A percentile compares a stretch with the other conserved stretches of the same genome.
These are phyloP conservation scores for Ulota crispa DNA, from an alignment of 225 moss, liverwort and hornwort genomes.

Conservation along the genomic window DNA sequence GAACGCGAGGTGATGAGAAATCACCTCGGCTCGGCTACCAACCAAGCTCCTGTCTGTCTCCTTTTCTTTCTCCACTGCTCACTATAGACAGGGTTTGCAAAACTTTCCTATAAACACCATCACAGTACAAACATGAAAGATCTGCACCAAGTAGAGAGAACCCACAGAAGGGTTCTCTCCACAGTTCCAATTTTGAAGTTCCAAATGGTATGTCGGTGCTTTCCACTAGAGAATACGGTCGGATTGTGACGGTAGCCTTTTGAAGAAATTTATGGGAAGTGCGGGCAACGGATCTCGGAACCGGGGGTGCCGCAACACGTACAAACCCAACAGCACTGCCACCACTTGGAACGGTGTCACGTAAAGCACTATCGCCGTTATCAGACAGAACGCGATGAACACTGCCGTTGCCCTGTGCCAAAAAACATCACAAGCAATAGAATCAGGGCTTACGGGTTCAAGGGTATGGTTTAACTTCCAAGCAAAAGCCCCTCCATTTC, in stretches of 20 bases:
- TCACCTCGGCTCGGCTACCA: not conserved
- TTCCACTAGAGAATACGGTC: constrained; percentile 43
- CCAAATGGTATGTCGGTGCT: too few relatives aligned
- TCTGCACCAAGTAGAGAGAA: not conserved
- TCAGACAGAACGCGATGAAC: constrained; percentile 55
- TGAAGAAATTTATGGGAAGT: constrained; percentile 51
- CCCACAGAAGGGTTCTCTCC: not conserved
- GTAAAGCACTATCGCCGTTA: constrained; percentile 52
- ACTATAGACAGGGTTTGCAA: constrained; percentile 38
- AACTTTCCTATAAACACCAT: constrained; percentile 29
- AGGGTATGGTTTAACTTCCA: too few relatives aligned
- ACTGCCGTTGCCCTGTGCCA: constrained; percentile 48
- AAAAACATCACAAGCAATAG: not conserved
- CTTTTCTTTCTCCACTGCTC: constrained; percentile 21
- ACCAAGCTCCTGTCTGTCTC: not conserved
- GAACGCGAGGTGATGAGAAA: not conserved
- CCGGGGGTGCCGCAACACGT: constrained; percentile 53
- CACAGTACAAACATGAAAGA: constrained; percentile 35
- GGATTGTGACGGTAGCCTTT: constrained; percentile 55
- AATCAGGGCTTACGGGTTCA: not conserved
- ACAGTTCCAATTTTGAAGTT: not conserved
- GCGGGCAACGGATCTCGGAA: constrained; percentile 62
- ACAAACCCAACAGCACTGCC: constrained; percentile 55
- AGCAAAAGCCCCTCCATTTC: too few relatives aligned
- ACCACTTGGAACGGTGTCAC: constrained; percentile 60